Percentiles rank a stretch among this genome's conserved stretches.
phyloP scores from a whole-genome alignment of 2,329 filamentous ascomycete species.

The Scedosporium apiospermum region DNA sequence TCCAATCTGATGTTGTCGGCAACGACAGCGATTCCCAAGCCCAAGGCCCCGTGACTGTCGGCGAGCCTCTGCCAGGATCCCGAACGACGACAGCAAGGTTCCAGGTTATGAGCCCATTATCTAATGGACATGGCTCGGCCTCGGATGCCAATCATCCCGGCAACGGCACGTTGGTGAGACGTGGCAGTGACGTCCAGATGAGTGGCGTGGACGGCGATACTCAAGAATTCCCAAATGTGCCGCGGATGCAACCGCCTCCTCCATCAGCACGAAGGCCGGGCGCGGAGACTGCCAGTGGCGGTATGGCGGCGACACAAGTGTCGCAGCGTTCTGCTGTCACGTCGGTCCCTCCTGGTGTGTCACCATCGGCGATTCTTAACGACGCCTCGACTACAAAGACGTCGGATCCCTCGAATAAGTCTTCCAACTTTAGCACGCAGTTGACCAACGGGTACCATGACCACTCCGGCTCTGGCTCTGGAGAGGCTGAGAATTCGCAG shows the following conservation, averaged over 20 bases:
- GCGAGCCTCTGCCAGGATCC: conserved; percentile 51
- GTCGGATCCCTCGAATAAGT: conserved; percentile 60
- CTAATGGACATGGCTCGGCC: conserved; percentile 44
- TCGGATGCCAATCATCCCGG: conserved; percentile 32
- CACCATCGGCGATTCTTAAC: conserved; percentile 56
- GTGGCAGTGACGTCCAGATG: conserved; percentile 52
- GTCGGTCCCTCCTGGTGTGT: conserved; percentile 45
- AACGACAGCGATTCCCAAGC: conserved; percentile 46
- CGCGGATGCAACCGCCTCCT: conserved; percentile 40
- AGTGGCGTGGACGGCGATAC: conserved; percentile 39
- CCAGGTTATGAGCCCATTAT: conserved; percentile 47
- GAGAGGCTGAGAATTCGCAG: conserved; percentile 22
- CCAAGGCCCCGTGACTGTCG: conserved; percentile 49
- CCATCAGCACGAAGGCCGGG: conserved; percentile 15
- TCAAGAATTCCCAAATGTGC: conserved; percentile 34
- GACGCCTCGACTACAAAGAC: conserved; percentile 94
- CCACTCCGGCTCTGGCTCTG: conserved; percentile 19
- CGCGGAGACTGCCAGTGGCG: conserved; percentile 27
- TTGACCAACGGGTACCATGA: conserved; percentile 56
- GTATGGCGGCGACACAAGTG: conserved; percentile 38
- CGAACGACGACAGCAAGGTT: conserved; percentile 38
- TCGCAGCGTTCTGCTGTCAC: conserved; percentile 57
- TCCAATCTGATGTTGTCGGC: conserved; percentile 40
- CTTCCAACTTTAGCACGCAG: conserved; percentile 60
- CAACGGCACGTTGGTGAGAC: conserved; percentile 41